phyloP scores from a whole-genome alignment of 2,329 filamentous ascomycete species.

The Nothophaeocryptopus gaeumannii region DNA sequence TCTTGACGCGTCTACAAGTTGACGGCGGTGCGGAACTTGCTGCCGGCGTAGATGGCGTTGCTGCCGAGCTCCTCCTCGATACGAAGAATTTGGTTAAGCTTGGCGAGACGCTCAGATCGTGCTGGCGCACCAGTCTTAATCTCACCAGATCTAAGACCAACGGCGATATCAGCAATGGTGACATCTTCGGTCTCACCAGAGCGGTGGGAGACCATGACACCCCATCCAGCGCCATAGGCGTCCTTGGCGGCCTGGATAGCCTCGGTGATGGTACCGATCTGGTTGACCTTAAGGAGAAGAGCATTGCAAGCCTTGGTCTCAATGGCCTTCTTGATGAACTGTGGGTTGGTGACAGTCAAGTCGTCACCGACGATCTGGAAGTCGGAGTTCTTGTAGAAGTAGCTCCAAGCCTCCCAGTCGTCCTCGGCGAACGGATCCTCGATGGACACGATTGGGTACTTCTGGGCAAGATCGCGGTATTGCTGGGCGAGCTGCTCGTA shows the following conservation, averaged over 20 bases:
- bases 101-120: conserved; percentile 96
- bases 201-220: conserved; percentile 99
- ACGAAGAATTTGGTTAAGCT: conserved; percentile 99
- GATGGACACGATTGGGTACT: conserved; percentile 98
- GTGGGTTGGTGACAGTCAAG: conserved; percentile 97
- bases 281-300: conserved; percentile 99
- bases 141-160: conserved; percentile 93
- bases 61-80: conserved; percentile 98
- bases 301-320: conserved; percentile 99
- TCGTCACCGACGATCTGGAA: conserved; percentile 99
- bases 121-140: conserved; percentile 98
- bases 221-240: conserved; percentile 92
- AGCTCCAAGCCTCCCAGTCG: conserved; percentile 99
- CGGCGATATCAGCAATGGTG: conserved; percentile 96
- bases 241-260: conserved; percentile 99
- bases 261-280: conserved; percentile 98
- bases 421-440: conserved; percentile 99
- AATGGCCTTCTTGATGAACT: conserved; percentile 99
- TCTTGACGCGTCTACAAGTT: conserved; percentile 65
- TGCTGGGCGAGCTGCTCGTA: conserved; percentile 94
- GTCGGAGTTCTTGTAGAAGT: conserved; percentile 99
- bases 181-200: conserved; percentile 99
- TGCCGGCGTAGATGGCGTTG: conserved; percentile 86
- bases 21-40: conserved; percentile 86
- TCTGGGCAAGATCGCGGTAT: conserved; percentile 77